Evolutionary conservation across 345 rosid species (phyloP).

Genomic region (Trapa incisa): DNA sequence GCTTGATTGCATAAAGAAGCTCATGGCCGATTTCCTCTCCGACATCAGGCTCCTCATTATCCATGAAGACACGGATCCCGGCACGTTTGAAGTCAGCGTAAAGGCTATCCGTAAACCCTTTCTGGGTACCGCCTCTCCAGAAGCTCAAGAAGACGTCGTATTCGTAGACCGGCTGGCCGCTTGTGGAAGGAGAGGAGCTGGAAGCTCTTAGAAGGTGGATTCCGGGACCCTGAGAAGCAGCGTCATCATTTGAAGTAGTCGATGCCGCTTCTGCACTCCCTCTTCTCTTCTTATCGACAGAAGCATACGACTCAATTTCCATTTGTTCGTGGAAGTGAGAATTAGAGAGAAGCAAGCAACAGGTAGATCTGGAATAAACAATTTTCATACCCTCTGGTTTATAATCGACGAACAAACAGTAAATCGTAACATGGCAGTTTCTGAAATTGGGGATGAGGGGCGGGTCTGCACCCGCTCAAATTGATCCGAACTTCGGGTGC

Average conservation of each 20-base stretch:
- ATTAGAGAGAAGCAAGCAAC: background rate
- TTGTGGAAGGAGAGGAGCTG: background rate
- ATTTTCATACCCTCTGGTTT: too few species aligned
- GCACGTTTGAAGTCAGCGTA: background rate
- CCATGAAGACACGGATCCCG: background rate
- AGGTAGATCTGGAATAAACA: too few species aligned
- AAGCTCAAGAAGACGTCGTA: constrained; percentile 1
- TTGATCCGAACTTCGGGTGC: too few species aligned
- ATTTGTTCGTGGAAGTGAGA: too few species aligned
- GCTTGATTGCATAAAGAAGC: background rate
- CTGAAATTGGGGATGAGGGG: too few species aligned
- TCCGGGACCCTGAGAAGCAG: too few species aligned
- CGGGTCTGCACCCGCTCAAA: too few species aligned
- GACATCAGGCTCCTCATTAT: rapidly evolving
- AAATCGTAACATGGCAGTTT: too few species aligned
- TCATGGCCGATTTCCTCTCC: background rate
- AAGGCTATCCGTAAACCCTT: background rate
- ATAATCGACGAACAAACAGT: too few species aligned
- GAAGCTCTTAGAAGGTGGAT: too few species aligned
- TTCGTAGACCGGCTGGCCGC: background rate
- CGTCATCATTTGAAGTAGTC: background rate
- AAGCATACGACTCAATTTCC: too few species aligned
- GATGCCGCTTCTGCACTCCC: constrained; percentile 5
- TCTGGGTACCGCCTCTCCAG: background rate
- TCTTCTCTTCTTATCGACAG: too few species aligned